Base-by-base conservation (phyloP, 2,329 filamentous ascomycete genomes). In the Diaporthe batatas region DNA sequence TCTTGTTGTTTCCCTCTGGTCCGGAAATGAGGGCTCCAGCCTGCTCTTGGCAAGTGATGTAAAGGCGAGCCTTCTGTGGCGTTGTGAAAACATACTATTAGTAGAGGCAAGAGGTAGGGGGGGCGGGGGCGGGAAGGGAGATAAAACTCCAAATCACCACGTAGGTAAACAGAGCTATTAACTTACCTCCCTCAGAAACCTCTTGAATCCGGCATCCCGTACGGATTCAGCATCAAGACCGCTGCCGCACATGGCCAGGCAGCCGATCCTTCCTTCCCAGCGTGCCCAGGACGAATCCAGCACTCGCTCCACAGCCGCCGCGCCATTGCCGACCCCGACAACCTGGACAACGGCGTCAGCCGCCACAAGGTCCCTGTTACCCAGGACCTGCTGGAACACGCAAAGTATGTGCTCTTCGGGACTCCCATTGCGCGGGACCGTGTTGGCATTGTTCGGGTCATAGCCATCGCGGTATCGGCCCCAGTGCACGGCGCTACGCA, bases 271-370 rank as follows among this genome's bases (percentile, higher is more conserved):
- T 4, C n/a, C 32, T 36, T 83, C 82, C 82, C 87, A 85, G 23
- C 71, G 78, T 3, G 75, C 73, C 86, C 88, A 92, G 79, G 83
- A 86, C 80, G 84, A 85, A 12, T 88, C 79, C 12, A 96, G 83
- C 75, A 92, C 91, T 18, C 82, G 78, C 36, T 91, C 81, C 0
- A 90, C 84, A 1, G 86, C 82, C 42, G 91, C 86, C 0, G 90
- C 91, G 4, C 91, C 91, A 70, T 93, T 90, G 1, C 92, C 91
- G 21, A 96, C 83, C 1, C 89, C 93, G 62, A 98, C 85, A 42
- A 98, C 79, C 78, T 95, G 91, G 25, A 97, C 78, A 57, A 86
- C 86, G 0, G 90, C 89, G 1, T 86, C 80, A 0, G 83, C 71
- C 0, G 83, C 78, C 0, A 89, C 82, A 7, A 91, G 74, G 11